Evolutionary conservation across 2,329 filamentous ascomycete genomes (phyloP), one percentile per base, ranked within the genome.

Genomic region (Zymoseptoria tritici): DNA sequence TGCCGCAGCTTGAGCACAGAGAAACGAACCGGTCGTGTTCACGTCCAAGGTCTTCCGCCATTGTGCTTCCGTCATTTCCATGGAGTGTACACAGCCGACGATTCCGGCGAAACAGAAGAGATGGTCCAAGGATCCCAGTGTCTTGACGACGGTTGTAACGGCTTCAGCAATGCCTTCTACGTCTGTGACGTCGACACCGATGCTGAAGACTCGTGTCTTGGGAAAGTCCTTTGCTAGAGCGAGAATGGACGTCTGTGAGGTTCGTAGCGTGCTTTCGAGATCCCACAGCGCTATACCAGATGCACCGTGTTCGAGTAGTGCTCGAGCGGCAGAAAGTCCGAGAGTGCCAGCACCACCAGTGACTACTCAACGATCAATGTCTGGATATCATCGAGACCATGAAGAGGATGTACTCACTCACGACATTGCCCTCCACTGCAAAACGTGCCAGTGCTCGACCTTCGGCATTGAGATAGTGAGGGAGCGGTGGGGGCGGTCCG

Each of bases 21-120:
- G 76, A 67, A 90, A 92, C 0, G 81, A 77, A 0, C 88, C 89
- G 0, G 86, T 88, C 1, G 86, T 83, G 69, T 92, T 92, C 69
- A 91, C 81, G 58, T 90, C 87, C 20, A 91, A 68, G 0, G 87
- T 81, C 26, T 80, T 79, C 6, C 84, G 80, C 81, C 84, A 91
- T 64, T 87, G 78, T 1, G 78, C 75, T 0, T 80, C 73, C 0
- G 78, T 74, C 76, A 86, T 84, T 1, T 86, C 82, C 0, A 88
- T 72, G 0, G 87, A 83, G 61, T 84, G 81, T 0, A 80, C 77
- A 64, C 83, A 87, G 46, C 79, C 80, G 0, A 90, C 88, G 0
- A 91, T 80, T 4, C 88, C 88, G 0, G 86, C 88, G 66, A 89
- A 88, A 65, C 83, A 85, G 64, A 83, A 79, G 1, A 88, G 74